Evolutionary conservation across 805 yeast species (phyloP).

Genomic region (Hyphopichia homilentoma): DNA sequence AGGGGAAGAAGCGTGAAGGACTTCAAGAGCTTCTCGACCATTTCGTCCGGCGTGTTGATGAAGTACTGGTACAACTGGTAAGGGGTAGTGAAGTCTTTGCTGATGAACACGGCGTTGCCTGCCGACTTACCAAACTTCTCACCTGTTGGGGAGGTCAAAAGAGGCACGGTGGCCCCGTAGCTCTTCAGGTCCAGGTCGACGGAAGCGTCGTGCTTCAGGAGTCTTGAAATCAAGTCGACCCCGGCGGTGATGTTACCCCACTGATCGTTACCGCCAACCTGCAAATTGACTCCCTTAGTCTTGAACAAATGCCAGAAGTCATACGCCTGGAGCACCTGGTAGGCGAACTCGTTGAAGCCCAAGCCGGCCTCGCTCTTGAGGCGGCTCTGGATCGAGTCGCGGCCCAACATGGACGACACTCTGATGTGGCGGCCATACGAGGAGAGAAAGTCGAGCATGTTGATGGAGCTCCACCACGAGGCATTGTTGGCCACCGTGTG

Average conservation of each 20-base stretch:
- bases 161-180: constrained; percentile 85
- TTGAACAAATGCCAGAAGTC: constrained; percentile 82
- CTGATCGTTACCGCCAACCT: constrained; percentile 96
- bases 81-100: constrained; percentile 67
- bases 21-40: constrained; percentile 63
- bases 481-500: constrained; percentile 59
- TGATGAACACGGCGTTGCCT: constrained; percentile 92
- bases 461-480: constrained; percentile 81
- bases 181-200: constrained; percentile 17
- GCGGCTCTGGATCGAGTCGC: constrained; percentile 83
- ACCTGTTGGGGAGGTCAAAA: constrained; percentile 83
- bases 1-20: constrained; percentile 78
- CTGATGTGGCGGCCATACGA: constrained; percentile 75
- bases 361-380: constrained; percentile 67
- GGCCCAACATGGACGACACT: constrained; percentile 78
- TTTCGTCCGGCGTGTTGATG: constrained; percentile 73
- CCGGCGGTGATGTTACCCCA: constrained; percentile 99
- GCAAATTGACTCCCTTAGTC: constrained; percentile 57
- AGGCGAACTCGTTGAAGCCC: constrained; percentile 92
- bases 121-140: constrained; percentile 96
- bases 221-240: constrained; percentile 72
- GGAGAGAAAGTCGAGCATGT: constrained; percentile 74
- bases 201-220: constrained; percentile 22
- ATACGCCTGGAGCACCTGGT: constrained; percentile 89
- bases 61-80: constrained; percentile 84